phyloP scores from a whole-genome alignment of 495 filamentous ascomycete species.

The Aspergillus heteromorphus region DNA sequence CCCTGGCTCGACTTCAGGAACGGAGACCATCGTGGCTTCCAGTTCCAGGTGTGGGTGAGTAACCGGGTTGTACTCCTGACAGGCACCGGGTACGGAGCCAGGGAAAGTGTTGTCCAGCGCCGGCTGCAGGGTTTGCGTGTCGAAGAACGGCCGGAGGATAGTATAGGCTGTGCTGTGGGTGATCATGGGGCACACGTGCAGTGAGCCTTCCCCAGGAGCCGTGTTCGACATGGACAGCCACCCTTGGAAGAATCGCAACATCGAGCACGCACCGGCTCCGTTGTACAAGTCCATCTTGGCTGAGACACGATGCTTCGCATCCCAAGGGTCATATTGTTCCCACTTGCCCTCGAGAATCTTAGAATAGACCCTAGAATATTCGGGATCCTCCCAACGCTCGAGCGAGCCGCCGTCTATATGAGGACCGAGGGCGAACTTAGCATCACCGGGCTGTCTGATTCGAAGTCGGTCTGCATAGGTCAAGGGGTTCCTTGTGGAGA shows the following conservation, averaged over 20 bases:
- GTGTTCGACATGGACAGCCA: constrained; percentile 78
- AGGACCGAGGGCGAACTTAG: constrained; percentile 76
- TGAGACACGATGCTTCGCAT: constrained; percentile 60
- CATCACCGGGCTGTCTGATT: constrained; percentile 59
- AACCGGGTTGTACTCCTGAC: constrained; percentile 67
- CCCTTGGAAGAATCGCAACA: constrained; percentile 85
- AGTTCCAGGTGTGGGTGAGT: constrained; percentile 78
- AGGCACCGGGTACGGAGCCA: constrained; percentile 68
- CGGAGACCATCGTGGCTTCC: constrained; percentile 66
- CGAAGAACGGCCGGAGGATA: constrained; percentile 82
- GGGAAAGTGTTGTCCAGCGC: constrained; percentile 50
- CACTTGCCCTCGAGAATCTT: constrained; percentile 68
- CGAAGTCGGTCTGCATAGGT: constrained; percentile 79
- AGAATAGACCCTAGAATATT: constrained; percentile 72
- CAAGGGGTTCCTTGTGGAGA: constrained; percentile 63
- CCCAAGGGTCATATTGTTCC: constrained; percentile 80
- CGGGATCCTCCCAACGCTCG: constrained; percentile 79
- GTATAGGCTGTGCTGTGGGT: constrained; percentile 71
- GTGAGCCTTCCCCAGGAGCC: constrained; percentile 67
- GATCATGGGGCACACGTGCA: constrained; percentile 78
- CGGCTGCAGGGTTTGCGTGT: constrained; percentile 42
- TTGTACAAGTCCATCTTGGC: constrained; percentile 75
- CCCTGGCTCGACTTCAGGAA: constrained; percentile 71
- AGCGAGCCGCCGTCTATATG: constrained; percentile 81
- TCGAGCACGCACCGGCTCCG: constrained; percentile 74